Percentiles rank a stretch among this genome's conserved stretches.
phyloP scores from a whole-genome alignment of 2,329 filamentous ascomycete species.

The Neopestalotiopsis sp. region DNA sequence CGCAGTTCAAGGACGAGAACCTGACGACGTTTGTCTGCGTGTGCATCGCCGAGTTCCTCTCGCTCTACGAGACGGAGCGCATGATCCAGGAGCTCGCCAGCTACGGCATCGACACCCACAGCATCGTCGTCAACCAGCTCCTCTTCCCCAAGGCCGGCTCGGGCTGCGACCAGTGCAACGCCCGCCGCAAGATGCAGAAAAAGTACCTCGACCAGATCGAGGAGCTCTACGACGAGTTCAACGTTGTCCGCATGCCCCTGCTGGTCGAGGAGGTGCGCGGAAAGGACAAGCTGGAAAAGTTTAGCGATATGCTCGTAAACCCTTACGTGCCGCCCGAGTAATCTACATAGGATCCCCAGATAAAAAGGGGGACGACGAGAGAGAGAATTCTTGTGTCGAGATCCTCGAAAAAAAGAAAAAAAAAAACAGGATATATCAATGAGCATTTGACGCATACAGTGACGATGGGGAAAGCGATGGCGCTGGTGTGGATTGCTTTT shows the following conservation, averaged over 20 bases:
- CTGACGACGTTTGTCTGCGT: constrained; percentile 98
- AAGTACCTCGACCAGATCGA: constrained; percentile 99
- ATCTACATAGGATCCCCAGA: too few species aligned
- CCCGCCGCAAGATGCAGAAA: constrained; percentile 96
- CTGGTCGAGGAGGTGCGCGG: constrained; percentile 94
- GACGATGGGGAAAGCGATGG: neutral
- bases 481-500: neutral
- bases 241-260: constrained; percentile 97
- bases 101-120: constrained; percentile 95
- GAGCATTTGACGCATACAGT: neutral
- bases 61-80: constrained; percentile 96
- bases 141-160: constrained; percentile 88
- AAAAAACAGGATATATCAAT: neutral
- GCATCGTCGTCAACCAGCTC: constrained; percentile 97
- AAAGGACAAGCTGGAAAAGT: constrained; percentile 91
- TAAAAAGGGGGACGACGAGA: neutral
- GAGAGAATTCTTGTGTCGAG: neutral
- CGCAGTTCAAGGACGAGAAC: constrained; percentile 96
- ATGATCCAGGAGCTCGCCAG: constrained; percentile 98
- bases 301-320: constrained; percentile 82
- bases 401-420: neutral
- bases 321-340: constrained; percentile 72
- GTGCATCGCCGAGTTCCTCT: constrained; percentile 96
- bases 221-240: constrained; percentile 98
- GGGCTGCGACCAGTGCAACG: constrained; percentile 93